A percentile compares a stretch with the other conserved stretches of the same genome.
These are phyloP conservation scores for Neofusicoccum umdonicola DNA, from an alignment of 2,329 filamentous ascomycete genomes.

Conservation along the genomic window DNA sequence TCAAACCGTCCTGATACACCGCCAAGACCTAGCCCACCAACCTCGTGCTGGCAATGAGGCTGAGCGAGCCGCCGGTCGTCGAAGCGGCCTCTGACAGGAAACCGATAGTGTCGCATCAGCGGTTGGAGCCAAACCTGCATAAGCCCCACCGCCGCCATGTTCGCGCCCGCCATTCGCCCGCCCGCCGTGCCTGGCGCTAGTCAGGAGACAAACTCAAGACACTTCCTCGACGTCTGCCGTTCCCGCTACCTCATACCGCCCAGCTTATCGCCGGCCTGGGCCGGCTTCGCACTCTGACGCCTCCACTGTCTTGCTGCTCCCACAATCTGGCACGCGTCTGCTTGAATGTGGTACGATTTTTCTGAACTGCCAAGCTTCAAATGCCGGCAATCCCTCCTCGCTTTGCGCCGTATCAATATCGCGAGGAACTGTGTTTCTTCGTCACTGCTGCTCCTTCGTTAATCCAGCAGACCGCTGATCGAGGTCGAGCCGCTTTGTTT, in stretches of 20 bases:
- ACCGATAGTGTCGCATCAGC: not conserved
- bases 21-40: not conserved
- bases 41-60: not conserved
- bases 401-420: not conserved
- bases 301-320: not conserved
- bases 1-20: not conserved
- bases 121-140: not conserved
- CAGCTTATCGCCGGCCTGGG: not conserved
- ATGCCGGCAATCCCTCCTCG: not conserved
- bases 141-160: not conserved
- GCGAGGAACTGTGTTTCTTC: not conserved
- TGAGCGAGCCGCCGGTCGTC: not conserved
- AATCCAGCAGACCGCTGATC: not conserved
- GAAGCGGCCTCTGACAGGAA: not conserved
- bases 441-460: not conserved
- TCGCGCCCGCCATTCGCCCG: not conserved
- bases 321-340: not conserved
- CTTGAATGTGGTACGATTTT: constrained; percentile 3
- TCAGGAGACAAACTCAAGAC: constrained; percentile 6
- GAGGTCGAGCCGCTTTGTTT: not conserved
- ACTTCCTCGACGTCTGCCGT: constrained; percentile 5
- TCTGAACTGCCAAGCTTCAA: constrained; percentile 10
- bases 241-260: not conserved
- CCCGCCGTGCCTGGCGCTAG: constrained; percentile 3
- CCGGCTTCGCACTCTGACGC: not conserved